phyloP scores from a whole-genome alignment of 2,329 filamentous ascomycete species.

The Diaporthe aspalathi region DNA sequence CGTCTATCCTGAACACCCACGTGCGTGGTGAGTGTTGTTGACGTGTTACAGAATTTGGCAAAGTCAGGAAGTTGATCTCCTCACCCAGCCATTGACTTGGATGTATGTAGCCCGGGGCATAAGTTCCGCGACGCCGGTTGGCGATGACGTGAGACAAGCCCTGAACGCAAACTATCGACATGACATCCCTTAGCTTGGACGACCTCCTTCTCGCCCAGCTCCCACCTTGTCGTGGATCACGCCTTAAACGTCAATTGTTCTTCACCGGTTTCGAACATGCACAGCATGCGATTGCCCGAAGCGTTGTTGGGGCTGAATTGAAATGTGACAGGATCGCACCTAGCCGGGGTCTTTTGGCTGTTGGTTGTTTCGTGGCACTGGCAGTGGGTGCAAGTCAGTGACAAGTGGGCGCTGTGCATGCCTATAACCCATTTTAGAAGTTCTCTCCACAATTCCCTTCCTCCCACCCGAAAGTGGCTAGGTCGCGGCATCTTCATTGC shows the following conservation, averaged over 20 bases:
- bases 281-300: neutral
- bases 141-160: constrained; percentile 17
- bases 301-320: neutral
- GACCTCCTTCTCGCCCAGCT: neutral
- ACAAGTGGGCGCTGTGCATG: constrained; percentile 17
- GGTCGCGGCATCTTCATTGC: neutral
- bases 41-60: neutral
- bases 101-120: neutral
- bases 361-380: neutral
- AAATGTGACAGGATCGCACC: neutral
- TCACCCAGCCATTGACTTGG: neutral
- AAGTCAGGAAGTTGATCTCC: neutral
- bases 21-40: neutral
- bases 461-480: constrained; percentile 1
- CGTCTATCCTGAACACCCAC: neutral
- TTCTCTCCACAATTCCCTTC: constrained; percentile 6
- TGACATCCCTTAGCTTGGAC: neutral
- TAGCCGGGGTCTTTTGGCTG: constrained; percentile 1
- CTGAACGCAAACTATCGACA: neutral
- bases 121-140: neutral
- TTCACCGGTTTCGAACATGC: too few species aligned
- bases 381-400: neutral
- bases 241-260: neutral
- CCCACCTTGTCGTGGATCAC: neutral
- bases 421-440: constrained; percentile 1